These are phyloP conservation scores for Hirschfeldia incana DNA, from an alignment of 345 rosid genomes.

Conservation along the genomic window DNA sequence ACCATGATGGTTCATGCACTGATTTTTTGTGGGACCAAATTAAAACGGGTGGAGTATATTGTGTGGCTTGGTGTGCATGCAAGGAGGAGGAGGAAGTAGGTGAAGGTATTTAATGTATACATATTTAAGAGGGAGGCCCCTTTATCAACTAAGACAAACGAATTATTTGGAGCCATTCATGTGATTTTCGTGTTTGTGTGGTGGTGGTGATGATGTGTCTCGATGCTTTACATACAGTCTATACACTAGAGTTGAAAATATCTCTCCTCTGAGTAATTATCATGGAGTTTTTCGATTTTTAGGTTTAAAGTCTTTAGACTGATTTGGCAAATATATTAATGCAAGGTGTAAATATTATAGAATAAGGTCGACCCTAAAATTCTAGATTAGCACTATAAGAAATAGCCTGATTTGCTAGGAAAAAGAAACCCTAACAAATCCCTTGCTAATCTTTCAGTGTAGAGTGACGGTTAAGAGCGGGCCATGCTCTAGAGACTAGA, in stretches of 20 bases:
- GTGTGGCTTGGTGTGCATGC: conserved; percentile 33
- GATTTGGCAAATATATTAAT: not conserved
- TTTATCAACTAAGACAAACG: conserved; percentile 14
- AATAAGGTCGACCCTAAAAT: not conserved
- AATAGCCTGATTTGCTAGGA: too few relatives aligned
- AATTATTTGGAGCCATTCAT: conserved; percentile 40
- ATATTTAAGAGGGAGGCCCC: conserved; percentile 30
- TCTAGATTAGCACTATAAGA: too few relatives aligned
- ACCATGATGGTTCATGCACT: conserved; percentile 8
- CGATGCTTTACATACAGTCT: conserved; percentile 8
- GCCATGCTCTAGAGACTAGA: too few relatives aligned
- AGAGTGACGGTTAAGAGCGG: too few relatives aligned
- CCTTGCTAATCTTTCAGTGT: too few relatives aligned
- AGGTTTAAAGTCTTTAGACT: not conserved
- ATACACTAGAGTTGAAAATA: conserved; percentile 9
- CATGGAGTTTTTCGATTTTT: not conserved
- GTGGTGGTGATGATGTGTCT: conserved; percentile 30
- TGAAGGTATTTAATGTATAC: conserved; percentile 21
- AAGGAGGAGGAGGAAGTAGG: conserved; percentile 26
- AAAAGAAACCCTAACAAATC: too few relatives aligned
- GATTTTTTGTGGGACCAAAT: conserved; percentile 8
- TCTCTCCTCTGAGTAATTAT: conserved; percentile 13
- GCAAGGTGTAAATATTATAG: not conserved
- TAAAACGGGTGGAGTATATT: conserved; percentile 20
- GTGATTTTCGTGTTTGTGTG: conserved; percentile 40